These are phyloP conservation scores for Emmonsia crescens DNA, from an alignment of 2,329 filamentous ascomycete species.

Conservation along the genomic window DNA sequence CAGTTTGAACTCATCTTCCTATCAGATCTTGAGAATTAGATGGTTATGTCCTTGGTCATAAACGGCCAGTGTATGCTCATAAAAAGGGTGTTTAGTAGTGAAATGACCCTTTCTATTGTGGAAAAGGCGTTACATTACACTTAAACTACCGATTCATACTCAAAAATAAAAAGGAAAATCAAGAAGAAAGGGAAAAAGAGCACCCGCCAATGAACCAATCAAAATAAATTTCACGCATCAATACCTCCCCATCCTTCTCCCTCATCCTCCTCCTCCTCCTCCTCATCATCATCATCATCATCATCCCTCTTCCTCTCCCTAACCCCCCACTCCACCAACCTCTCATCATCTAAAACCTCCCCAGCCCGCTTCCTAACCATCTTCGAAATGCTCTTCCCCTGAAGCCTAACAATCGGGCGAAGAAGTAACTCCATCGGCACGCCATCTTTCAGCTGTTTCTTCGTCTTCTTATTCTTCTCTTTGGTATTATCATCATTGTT, in stretches of 20 bases:
- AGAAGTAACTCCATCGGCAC: constrained; percentile 33
- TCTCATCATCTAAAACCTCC: constrained; percentile 62
- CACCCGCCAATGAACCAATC: background rate
- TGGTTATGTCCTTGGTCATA: too few relatives aligned
- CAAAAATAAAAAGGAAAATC: too few relatives aligned
- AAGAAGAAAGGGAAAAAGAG: background rate
- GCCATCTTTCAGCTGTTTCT: constrained; percentile 25
- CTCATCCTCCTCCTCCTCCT: constrained; percentile 36
- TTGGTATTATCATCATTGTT: too few relatives aligned
- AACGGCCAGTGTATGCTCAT: background rate
- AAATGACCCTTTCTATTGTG: background rate
- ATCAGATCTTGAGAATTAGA: too few relatives aligned
- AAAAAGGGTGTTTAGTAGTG: background rate
- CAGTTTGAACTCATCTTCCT: too few relatives aligned
- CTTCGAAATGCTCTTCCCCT: constrained; percentile 52
- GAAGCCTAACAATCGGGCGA: constrained; percentile 35
- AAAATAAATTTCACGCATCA: constrained; percentile 39
- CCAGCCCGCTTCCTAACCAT: constrained; percentile 58
- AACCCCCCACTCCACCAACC: constrained; percentile 53
- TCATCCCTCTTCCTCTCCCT: constrained; percentile 32
- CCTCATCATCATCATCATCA: constrained; percentile 28
- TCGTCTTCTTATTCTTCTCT: constrained; percentile 2
- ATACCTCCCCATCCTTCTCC: constrained; percentile 59
- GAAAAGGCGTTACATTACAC: background rate
- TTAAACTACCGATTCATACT: background rate